phyloP scores from a whole-genome alignment of 495 filamentous ascomycete species.

The Tricharina praecox region DNA sequence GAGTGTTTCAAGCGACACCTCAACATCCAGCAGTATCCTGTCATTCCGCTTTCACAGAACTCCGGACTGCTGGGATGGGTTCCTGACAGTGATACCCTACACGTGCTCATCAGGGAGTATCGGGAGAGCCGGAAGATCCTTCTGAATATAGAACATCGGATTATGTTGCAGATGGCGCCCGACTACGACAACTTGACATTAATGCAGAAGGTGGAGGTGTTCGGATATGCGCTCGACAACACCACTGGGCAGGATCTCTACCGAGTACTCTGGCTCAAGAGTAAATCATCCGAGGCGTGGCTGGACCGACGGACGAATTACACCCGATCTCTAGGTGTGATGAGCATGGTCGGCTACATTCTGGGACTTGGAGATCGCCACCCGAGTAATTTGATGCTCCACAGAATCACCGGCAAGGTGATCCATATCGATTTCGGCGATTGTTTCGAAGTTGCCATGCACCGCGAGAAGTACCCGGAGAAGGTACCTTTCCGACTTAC shows the following conservation, averaged over 20 bases:
- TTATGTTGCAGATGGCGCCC: conserved; percentile 99
- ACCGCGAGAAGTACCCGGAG: conserved; percentile 97
- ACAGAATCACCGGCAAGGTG: conserved; percentile 85
- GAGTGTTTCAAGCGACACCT: conserved; percentile 95
- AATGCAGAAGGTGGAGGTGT: conserved; percentile 99
- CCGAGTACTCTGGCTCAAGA: conserved; percentile 94
- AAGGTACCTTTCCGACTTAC: conserved; percentile 94
- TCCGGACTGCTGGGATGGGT: conserved; percentile 94
- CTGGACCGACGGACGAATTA: conserved; percentile 93
- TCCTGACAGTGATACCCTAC: conserved; percentile 92
- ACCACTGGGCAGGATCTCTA: conserved; percentile 97
- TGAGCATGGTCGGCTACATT: conserved; percentile 99
- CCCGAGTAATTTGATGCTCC: conserved; percentile 92
- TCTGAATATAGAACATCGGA: conserved; percentile 95
- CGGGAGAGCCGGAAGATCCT: conserved; percentile 90
- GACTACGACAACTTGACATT: conserved; percentile 96
- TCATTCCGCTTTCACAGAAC: conserved; percentile 86
- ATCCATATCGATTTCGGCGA: conserved; percentile 98
- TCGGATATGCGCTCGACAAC: conserved; percentile 96
- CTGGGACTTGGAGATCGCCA: conserved; percentile 91
- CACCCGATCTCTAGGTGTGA: conserved; percentile 88
- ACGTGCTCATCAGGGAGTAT: conserved; percentile 92
- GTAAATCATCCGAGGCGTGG: conserved; percentile 94
- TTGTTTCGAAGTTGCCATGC: conserved; percentile 99
- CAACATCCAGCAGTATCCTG: conserved; percentile 84